Evolutionary conservation across 305 asterid species (phyloP), one percentile per base, ranked within the genome.

Genomic region (Euphrasia arctica): DNA sequence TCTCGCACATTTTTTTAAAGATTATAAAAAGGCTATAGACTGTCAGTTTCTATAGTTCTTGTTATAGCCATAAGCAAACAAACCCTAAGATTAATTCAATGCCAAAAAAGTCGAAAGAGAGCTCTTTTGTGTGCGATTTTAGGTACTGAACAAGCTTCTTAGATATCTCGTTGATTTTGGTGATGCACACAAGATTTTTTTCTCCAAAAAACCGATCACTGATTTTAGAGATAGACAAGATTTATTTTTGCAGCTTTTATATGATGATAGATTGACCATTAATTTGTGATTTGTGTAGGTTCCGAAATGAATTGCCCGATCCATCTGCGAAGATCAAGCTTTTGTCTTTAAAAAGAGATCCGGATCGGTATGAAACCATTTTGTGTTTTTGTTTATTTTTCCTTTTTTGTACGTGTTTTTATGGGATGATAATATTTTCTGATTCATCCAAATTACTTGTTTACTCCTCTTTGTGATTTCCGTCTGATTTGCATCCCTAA

Each of bases 281-380:
- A 60, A 41, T 51, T 66, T 75, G 73, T 73, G 69, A 36, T 62
- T 49, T 71, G 61, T 82, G 80, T 78, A 94, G 99, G 83, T 94
- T 94, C 66, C 88, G 96, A 54, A 90, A 94, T 67, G 99, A 94
- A 82, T 78, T 94, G 60, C 99, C 99, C 31, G 99, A 94, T 78
- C 95, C 93, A 59, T 88, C 98, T 55, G 96, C 97, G 41, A 93
- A 94, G 79, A 82, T 86, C 74, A 94, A 94, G 91, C 99, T 94
- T 66, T 63, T 88, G 79, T 66, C 85, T 32, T 70, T 83, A 62
- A 83, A 79, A 69, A 83, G 89, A 77, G 99, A 94, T 69, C 87
- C 82, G 58, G 99, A 94, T 73, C 75, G 99, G 99, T 91, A 76
- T 50, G 78, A 54, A 67, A 60, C 73, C 36, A 61, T 45, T 42